Base-by-base conservation (phyloP, 306 rosid genomes). In the Trichosanthes truncata region DNA sequence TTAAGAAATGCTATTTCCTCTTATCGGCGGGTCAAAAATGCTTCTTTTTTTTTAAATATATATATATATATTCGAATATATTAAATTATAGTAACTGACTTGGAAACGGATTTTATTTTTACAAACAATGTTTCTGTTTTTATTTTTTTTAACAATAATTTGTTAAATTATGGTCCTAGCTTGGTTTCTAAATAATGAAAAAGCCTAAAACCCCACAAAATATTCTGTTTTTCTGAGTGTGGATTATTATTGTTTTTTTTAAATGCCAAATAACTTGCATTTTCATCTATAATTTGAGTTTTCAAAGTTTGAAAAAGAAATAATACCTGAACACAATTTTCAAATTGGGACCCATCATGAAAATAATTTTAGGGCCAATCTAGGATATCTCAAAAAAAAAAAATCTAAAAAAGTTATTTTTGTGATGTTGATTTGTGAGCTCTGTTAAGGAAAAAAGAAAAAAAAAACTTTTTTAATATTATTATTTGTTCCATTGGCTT, bases 101-200 rank as follows among this genome's bases (percentile, higher is more conserved):
- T 3, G 14, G 46, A 38, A 38, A 33, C 23, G 8, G 14, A 62
- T 6, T 41, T 38, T 23, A 41, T n/a, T 41, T 29, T 69, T 3
- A n/a, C 18, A 40, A 41, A 20, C 48, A 67, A 67, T 68, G 45
- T 4, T 68, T 61, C 3, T 25, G 40, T 61, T 25, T 61, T 29
- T 61, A 5, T n/a, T 48, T 48, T 29, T 48, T 2, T 0, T 48
- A 48, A 48, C 15, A 23, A 11, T 31, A 13, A 12, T 31, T 12
- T n/a, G 75, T 68, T 68, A 40, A 68, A 40, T 68, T 18, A 68
- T 68, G 75, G 75, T n/a, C 75, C 33, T 65, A n/a, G 71, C 8
- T n/a, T 40, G 2, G 38, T 65, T 65, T 59, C 17, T 57, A 3
- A 57, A 57, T 59, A 59, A 59, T 59, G 66, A 26, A 59, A n/a